Conservation (phyloP, 1,284 basidiomycete genomes). For the Rhizoctonia solani region DNA sequence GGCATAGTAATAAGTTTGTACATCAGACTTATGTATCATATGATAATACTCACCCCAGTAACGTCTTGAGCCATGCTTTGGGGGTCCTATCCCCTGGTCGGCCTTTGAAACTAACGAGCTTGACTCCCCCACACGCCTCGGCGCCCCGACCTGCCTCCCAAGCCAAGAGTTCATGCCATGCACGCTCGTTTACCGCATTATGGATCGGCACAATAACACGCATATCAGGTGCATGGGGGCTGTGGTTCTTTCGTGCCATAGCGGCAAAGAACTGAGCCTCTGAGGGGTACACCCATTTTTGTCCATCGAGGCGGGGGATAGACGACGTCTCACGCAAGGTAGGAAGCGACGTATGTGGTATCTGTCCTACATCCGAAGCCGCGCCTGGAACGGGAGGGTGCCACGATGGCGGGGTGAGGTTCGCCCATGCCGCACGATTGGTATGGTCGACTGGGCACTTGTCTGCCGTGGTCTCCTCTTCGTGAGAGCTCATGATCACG, state of each 20-base stretch:
- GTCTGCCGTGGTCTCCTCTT: slow-evolving; percentile 45
- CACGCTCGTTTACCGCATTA: slow-evolving; percentile 97
- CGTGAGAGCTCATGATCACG: slow-evolving; percentile 30
- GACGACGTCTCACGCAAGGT: slow-evolving; percentile 81
- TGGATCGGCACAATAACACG: slow-evolving; percentile 96
- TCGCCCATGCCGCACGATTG: slow-evolving; percentile 57
- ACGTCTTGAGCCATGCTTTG: slow-evolving; percentile 78
- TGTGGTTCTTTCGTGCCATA: slow-evolving; percentile 92
- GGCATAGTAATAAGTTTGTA: background rate
- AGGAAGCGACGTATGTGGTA: slow-evolving; percentile 50
- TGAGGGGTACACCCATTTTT: slow-evolving; percentile 95
- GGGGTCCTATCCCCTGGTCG: slow-evolving; percentile 74
- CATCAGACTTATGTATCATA: background rate
- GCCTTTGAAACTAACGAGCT: slow-evolving; percentile 86
- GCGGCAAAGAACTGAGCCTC: slow-evolving; percentile 96
- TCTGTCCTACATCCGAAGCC: background rate
- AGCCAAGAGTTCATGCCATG: slow-evolving; percentile 86
- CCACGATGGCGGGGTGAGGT: slow-evolving; percentile 46
- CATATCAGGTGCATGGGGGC: slow-evolving; percentile 85
- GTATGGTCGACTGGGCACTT: slow-evolving; percentile 73
- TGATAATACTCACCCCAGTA: slow-evolving; percentile 74
- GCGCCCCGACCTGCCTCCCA: slow-evolving; percentile 87
- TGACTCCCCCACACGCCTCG: slow-evolving; percentile 79
- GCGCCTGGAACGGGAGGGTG: slow-evolving; percentile 44
- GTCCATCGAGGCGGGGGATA: slow-evolving; percentile 74